These are phyloP conservation scores for Lachnum nothofagi DNA, from an alignment of 2,329 filamentous ascomycete species.

Conservation along the genomic window DNA sequence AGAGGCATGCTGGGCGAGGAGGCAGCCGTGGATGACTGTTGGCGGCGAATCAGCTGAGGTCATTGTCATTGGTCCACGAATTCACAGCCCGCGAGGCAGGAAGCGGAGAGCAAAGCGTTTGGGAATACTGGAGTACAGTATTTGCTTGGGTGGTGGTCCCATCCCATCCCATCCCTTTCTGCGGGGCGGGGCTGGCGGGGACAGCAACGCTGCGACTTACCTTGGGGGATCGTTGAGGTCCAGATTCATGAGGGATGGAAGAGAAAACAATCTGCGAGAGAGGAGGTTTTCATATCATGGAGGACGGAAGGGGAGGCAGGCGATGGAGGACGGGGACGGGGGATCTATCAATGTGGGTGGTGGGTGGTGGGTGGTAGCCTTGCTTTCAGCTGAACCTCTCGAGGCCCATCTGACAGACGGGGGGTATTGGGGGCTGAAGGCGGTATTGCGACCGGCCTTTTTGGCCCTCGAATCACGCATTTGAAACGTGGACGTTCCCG, in stretches of 20 bases:
- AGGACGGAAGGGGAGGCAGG: background rate
- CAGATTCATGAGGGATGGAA: constrained; percentile 7
- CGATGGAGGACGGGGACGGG: too few species aligned
- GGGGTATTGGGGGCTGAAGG: too few species aligned
- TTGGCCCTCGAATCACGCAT: background rate
- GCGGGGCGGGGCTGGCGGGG: constrained; percentile 3
- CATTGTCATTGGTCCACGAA: constrained; percentile 2
- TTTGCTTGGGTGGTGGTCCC: background rate
- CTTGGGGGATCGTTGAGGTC: constrained; percentile 5
- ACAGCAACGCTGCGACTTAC: background rate
- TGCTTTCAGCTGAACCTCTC: too few species aligned
- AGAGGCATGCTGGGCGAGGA: constrained; percentile 17
- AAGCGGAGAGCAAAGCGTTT: too few species aligned
- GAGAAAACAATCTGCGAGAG: background rate
- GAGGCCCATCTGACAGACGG: too few species aligned
- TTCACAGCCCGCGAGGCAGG: too few species aligned
- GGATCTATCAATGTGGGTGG: too few species aligned
- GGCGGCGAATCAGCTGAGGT: too few species aligned
- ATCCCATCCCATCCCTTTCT: background rate
- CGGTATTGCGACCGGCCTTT: too few species aligned
- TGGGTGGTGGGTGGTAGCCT: too few species aligned
- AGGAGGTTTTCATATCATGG: background rate
- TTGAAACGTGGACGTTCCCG: background rate
- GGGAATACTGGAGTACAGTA: background rate
- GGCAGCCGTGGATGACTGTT: constrained; percentile 13